Percentiles rank a stretch among this genome's conserved stretches.
These are phyloP conservation scores for Haplosporangium gracile DNA, from an alignment of 192 early-diverging fungal genomes.

Conservation along the genomic window DNA sequence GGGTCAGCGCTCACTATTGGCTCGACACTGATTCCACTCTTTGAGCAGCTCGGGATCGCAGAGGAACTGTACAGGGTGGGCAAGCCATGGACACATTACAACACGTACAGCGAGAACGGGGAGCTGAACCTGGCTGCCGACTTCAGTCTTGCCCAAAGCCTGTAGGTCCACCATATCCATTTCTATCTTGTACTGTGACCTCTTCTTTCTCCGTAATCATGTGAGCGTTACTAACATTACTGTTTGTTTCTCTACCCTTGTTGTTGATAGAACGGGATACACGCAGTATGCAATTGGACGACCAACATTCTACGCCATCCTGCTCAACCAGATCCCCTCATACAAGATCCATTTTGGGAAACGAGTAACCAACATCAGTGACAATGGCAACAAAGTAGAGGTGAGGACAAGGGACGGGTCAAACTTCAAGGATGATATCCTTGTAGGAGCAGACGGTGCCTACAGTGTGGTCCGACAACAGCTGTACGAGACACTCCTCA, in stretches of 20 bases:
- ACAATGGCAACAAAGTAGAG: slow-evolving; percentile 19
- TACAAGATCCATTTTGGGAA: slow-evolving; percentile 32
- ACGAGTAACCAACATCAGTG: slow-evolving; percentile 3
- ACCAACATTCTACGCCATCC: slow-evolving; percentile 11
- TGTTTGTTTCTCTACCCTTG: not conserved
- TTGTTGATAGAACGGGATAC: slow-evolving; percentile 13
- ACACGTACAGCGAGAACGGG: not conserved
- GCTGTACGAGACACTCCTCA: not conserved
- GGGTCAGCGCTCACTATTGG: not conserved
- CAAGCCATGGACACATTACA: not conserved
- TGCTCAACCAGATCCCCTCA: not conserved
- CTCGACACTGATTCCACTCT: not conserved
- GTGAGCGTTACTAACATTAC: not conserved
- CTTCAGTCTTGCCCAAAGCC: not conserved
- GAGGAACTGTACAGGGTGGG: not conserved
- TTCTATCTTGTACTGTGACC: not conserved
- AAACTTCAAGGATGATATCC: slow-evolving; percentile 14
- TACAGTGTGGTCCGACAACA: slow-evolving; percentile 30
- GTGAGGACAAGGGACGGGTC: slow-evolving; percentile 22
- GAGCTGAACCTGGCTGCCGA: not conserved
- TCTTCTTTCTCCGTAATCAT: not conserved
- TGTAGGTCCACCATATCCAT: not conserved
- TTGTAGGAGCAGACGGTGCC: slow-evolving; percentile 53
- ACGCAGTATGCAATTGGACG: not conserved
- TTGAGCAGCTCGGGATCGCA: not conserved